A percentile compares a stretch with the other conserved stretches of the same genome.
Conservation (phyloP, 495 filamentous ascomycete genomes). For the Tuber indicum region DNA sequence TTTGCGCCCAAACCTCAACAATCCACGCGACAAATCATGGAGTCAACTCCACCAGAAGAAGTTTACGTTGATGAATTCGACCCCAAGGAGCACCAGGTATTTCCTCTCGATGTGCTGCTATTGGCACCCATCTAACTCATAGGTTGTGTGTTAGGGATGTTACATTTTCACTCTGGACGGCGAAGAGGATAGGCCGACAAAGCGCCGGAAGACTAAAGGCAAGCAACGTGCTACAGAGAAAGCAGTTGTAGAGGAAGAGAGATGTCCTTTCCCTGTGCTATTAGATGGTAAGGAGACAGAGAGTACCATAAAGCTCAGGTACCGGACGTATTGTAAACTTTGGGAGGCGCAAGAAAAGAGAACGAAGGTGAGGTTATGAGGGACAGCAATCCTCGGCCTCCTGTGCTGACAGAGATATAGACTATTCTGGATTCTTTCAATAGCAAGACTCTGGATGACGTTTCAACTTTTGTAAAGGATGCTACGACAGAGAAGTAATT, state of each 20-base stretch:
- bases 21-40: slow-evolving; percentile 20
- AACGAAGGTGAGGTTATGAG: slow-evolving; percentile 55
- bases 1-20: slow-evolving; percentile 10
- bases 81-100: slow-evolving; percentile 51
- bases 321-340: slow-evolving; percentile 55
- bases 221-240: slow-evolving; percentile 45
- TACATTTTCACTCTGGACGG: slow-evolving; percentile 61
- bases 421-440: slow-evolving; percentile 60
- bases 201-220: slow-evolving; percentile 50
- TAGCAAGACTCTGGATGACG: slow-evolving; percentile 53
- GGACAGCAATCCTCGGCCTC: background rate
- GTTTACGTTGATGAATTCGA: slow-evolving; percentile 38
- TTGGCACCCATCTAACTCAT: slow-evolving; percentile 13
- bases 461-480: slow-evolving; percentile 58
- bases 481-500: slow-evolving; percentile 48
- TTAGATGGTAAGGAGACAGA: slow-evolving; percentile 57
- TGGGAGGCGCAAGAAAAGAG: slow-evolving; percentile 64
- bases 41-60: slow-evolving; percentile 23
- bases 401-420: slow-evolving; percentile 33
- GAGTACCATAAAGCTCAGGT: slow-evolving; percentile 51
- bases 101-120: slow-evolving; percentile 18
- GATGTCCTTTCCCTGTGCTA: slow-evolving; percentile 53
- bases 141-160: slow-evolving; percentile 50
- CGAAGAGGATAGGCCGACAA: slow-evolving; percentile 52
- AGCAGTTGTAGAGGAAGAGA: slow-evolving; percentile 33